Percentiles rank a stretch among this genome's conserved stretches.
Evolutionary conservation across 2,329 filamentous ascomycete species (phyloP).

Genomic region (Juglanconis oblonga): DNA sequence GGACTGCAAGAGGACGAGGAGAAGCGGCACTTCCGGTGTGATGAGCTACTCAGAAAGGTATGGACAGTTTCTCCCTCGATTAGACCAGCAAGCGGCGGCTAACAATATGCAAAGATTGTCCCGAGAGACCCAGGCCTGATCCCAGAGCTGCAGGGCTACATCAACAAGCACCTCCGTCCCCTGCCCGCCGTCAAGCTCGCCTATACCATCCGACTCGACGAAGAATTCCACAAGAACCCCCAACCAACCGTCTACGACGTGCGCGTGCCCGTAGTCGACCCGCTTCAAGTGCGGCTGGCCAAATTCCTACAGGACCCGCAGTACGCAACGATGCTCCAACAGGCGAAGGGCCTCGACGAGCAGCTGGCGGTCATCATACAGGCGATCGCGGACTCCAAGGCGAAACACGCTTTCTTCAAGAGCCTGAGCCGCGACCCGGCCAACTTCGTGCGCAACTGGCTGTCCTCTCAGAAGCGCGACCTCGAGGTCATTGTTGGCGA

Average conservation of each 20-base stretch:
- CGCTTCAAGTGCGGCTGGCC: slow-evolving; percentile 65
- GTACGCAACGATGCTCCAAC: slow-evolving; percentile 69
- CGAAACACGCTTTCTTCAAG: slow-evolving; percentile 85
- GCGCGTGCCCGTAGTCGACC: slow-evolving; percentile 79
- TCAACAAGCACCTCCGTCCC: slow-evolving; percentile 73
- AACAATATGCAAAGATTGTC: slow-evolving; percentile 56
- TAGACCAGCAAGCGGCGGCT: not conserved
- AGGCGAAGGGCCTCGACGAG: slow-evolving; percentile 76
- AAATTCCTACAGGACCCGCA: slow-evolving; percentile 66
- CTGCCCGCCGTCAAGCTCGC: slow-evolving; percentile 78
- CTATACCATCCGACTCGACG: slow-evolving; percentile 92
- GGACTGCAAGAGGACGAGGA: slow-evolving; percentile 92
- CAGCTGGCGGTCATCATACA: slow-evolving; percentile 81
- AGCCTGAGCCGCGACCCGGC: slow-evolving; percentile 78
- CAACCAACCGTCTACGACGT: slow-evolving; percentile 87
- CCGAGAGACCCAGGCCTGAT: slow-evolving; percentile 76
- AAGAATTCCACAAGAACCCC: slow-evolving; percentile 72
- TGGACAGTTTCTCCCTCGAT: slow-evolving; percentile 22
- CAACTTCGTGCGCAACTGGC: slow-evolving; percentile 81
- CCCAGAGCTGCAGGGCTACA: slow-evolving; percentile 77
- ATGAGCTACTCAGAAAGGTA: slow-evolving; percentile 76
- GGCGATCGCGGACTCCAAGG: slow-evolving; percentile 78
- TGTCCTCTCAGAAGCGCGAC: slow-evolving; percentile 87
- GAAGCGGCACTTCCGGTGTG: slow-evolving; percentile 87
- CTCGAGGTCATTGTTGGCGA: slow-evolving; percentile 86